Evolutionary conservation across 805 yeast species (phyloP).

Genomic region (Gaillardinia entomophila): DNA sequence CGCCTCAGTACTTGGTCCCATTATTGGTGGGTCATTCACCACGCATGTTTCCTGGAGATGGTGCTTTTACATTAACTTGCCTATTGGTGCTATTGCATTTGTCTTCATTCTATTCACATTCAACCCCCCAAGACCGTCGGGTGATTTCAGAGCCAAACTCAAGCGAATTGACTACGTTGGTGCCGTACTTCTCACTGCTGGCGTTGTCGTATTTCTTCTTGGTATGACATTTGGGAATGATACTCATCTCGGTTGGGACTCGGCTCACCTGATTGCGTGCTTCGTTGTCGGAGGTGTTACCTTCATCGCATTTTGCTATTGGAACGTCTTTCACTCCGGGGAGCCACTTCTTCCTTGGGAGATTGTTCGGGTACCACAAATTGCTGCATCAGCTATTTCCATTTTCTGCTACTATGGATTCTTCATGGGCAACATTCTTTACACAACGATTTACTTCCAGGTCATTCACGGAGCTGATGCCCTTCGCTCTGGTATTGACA

Average conservation of each 20-base stretch:
- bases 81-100: conserved; percentile 17
- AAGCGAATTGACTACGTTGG: conserved; percentile 15
- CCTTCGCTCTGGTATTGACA: conserved; percentile 40
- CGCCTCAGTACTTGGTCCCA: conserved; percentile 19
- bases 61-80: conserved; percentile 22
- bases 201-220: conserved; percentile 16
- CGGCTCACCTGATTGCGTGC: conserved; percentile 17
- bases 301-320: conserved; percentile 9
- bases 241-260: conserved; percentile 13
- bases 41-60: conserved; percentile 20
- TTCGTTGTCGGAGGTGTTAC: conserved; percentile 16
- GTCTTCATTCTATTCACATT: conserved; percentile 10
- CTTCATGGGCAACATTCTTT: conserved; percentile 16
- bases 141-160: conserved; percentile 8
- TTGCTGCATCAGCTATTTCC: conserved; percentile 9
- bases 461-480: conserved; percentile 36
- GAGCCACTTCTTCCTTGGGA: conserved; percentile 13
- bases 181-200: conserved; percentile 11
- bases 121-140: conserved; percentile 13
- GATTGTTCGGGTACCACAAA: conserved; percentile 7
- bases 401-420: conserved; percentile 11
- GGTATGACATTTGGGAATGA: conserved; percentile 19
- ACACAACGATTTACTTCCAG: conserved; percentile 45
- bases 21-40: conserved; percentile 21
- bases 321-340: conserved; percentile 13